These are phyloP conservation scores for Pseudogymnoascus sp. DNA, from an alignment of 2,329 filamentous ascomycete species.

Conservation along the genomic window DNA sequence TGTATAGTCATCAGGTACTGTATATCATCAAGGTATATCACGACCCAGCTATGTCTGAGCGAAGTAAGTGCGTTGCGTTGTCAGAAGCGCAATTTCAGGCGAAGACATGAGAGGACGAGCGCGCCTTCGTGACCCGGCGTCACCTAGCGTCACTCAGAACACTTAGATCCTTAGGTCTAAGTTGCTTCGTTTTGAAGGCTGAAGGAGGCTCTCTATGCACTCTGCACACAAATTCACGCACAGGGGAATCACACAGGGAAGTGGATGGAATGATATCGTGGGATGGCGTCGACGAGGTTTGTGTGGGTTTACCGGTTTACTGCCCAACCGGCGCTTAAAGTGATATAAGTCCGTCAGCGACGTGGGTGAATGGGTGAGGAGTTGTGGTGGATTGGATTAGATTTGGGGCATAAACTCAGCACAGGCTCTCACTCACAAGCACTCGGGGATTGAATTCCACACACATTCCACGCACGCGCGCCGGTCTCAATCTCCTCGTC, in stretches of 20 bases:
- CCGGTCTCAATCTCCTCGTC: not conserved
- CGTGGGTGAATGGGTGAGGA: too few relatives aligned
- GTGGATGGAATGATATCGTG: not conserved
- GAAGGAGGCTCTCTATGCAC: not conserved
- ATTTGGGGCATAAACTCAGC: not conserved
- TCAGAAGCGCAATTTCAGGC: not conserved
- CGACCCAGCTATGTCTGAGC: not conserved
- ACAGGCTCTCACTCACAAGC: not conserved
- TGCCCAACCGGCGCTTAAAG: not conserved
- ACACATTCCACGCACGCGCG: not conserved
- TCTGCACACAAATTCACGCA: not conserved
- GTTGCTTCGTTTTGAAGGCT: too few relatives aligned
- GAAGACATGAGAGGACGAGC: not conserved
- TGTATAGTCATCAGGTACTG: not conserved
- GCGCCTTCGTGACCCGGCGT: not conserved
- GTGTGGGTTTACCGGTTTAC: not conserved
- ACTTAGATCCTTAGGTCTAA: too few relatives aligned
- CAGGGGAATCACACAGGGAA: not conserved
- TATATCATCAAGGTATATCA: not conserved
- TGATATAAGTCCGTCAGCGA: not conserved
- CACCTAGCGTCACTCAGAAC: not conserved
- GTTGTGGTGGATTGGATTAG: not conserved
- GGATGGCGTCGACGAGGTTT: not conserved
- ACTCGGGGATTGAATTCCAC: not conserved
- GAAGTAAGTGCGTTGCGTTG: not conserved